Evolutionary conservation across 75 land plant genomes (phyloP), one percentile per base, ranked within the genome.

Genomic region (Cryptomeria japonica): DNA sequence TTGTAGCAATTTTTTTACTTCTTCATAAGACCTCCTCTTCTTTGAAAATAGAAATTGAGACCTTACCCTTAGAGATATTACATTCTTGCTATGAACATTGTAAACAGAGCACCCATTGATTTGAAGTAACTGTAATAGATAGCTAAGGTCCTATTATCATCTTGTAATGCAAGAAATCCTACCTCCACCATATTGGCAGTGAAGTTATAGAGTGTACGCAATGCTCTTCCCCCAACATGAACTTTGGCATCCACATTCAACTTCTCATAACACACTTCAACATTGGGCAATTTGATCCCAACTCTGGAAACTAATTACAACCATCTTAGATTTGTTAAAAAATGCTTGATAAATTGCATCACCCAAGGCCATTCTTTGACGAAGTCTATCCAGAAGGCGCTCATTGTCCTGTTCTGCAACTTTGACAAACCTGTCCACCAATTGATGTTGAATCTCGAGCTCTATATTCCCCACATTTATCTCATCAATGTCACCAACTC

Each of bases 341-440:
- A 19, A 25, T 64, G 70, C 5, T 19, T 64, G 70, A 64, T 64
- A 93, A 28, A 92, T 91, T 34, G 90, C 39, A 16, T 88, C 82
- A n/a, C 93, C 80, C 39, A 87, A 87, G 91, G 53, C 13, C 51
- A 47, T 47, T 47, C 51, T 47, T 47, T 47, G 51, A 47, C 51
- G 51, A 47, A 93, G 89, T 86, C 88, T 91, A 34, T 84, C 58
- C 70, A 93, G 39, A 56, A 93, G 89, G 64, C 18, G 32, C 83
- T 93, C 93, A 80, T 93, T 93, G 86, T 93, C 93, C 31, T 91
- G 87, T 34, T 93, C 93, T 16, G 90, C 87, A 34, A 89, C 92
- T 86, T 88, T 61, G 75, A 93, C 75, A 19, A 93, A 87, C 53
- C 88, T 91, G 16, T 93, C 92, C 41, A 93, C 46, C 36, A 93